Percentiles rank a stretch among this genome's conserved stretches.
These are phyloP conservation scores for Abrus pulchellus DNA, from an alignment of 306 rosid species.

Conservation along the genomic window DNA sequence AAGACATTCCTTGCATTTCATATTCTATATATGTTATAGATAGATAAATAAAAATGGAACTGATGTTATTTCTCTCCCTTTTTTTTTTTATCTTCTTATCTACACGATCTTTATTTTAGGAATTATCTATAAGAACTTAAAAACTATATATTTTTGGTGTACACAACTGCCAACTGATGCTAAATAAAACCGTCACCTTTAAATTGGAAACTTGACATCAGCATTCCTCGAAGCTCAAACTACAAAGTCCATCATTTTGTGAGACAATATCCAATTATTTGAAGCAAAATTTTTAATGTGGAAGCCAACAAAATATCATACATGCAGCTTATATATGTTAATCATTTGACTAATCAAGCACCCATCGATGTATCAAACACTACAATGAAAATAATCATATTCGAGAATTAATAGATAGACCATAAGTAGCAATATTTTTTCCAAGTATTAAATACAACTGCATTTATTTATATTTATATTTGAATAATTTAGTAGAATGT, in stretches of 20 bases:
- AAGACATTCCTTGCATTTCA: too few relatives aligned
- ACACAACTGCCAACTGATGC: not conserved
- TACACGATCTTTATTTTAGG: too few relatives aligned
- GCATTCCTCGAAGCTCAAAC: not conserved
- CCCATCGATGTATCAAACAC: not conserved
- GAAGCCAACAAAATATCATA: not conserved
- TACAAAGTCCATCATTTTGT: not conserved
- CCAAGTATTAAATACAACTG: too few relatives aligned
- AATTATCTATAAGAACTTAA: not conserved
- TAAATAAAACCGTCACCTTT: not conserved
- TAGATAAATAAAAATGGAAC: too few relatives aligned
- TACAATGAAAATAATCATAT: too few relatives aligned
- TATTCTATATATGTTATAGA: too few relatives aligned
- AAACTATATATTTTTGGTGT: not conserved
- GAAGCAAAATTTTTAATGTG: not conserved
- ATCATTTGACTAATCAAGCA: not conserved
- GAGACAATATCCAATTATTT: not conserved
- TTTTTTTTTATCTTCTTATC: too few relatives aligned
- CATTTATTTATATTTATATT: too few relatives aligned
- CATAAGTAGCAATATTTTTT: too few relatives aligned
- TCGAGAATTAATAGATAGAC: too few relatives aligned
- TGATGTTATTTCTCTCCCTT: too few relatives aligned
- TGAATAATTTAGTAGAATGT: conserved; percentile 5
- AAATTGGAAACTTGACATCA: not conserved
- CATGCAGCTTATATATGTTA: not conserved